Evolutionary conservation across 148 eudicot genomes (phyloP).

Genomic region (Rhododendron vialii): DNA sequence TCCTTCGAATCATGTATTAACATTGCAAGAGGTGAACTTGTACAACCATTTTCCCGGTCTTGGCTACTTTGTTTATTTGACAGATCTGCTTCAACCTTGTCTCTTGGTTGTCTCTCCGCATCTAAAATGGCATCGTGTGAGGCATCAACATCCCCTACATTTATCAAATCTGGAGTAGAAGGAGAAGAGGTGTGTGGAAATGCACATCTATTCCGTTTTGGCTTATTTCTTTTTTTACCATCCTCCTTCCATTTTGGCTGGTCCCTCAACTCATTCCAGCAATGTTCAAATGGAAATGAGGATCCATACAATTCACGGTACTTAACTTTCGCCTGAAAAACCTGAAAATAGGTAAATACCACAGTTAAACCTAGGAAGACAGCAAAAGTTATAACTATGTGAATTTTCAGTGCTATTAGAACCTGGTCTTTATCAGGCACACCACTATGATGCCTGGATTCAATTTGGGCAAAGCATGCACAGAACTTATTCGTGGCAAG

Average conservation of each 20-base stretch:
- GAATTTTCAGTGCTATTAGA: not conserved
- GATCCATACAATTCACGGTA: not conserved
- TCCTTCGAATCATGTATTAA: not conserved
- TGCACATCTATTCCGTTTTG: not conserved
- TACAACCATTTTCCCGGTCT: not conserved
- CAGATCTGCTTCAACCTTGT: not conserved
- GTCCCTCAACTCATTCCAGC: not conserved
- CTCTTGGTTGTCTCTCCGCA: not conserved
- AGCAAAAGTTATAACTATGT: not conserved
- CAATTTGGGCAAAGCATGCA: conserved; percentile 1
- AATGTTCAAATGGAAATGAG: not conserved
- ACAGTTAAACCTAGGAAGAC: not conserved
- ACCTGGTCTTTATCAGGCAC: not conserved
- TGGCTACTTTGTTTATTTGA: not conserved
- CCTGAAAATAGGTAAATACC: not conserved
- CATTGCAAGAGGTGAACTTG: not conserved
- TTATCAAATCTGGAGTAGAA: not conserved
- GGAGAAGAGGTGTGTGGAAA: not conserved
- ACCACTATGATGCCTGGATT: not conserved
- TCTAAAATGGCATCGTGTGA: not conserved
- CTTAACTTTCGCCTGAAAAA: not conserved
- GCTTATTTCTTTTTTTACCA: not conserved
- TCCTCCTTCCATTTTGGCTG: not conserved
- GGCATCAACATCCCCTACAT: not conserved
- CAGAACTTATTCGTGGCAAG: not conserved